A percentile compares a stretch with the other conserved stretches of the same genome.
Conservation (phyloP, 768 basidiomycete genomes). For the Hortiboletus campestris region DNA sequence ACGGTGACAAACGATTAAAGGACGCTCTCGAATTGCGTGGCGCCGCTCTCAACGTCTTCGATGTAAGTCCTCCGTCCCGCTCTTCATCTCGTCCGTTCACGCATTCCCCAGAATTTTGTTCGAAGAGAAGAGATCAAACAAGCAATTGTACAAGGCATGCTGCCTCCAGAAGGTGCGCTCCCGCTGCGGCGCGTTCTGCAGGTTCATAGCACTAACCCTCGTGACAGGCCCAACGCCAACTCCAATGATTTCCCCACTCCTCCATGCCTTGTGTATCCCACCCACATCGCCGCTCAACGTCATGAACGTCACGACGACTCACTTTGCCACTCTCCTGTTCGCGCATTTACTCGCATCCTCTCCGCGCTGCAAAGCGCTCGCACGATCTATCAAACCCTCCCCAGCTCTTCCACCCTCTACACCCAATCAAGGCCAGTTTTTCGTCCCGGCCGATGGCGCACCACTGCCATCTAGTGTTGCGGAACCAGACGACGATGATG, state of each 20-base stretch:
- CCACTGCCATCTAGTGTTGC: slow-evolving; percentile 34
- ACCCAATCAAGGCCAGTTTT: slow-evolving; percentile 48
- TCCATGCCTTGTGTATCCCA: slow-evolving; percentile 63
- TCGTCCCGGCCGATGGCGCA: slow-evolving; percentile 72
- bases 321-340: slow-evolving; percentile 77
- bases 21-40: slow-evolving; percentile 73
- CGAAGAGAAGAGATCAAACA: slow-evolving; percentile 68
- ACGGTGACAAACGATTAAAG: slow-evolving; percentile 54
- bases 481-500: slow-evolving; percentile 56
- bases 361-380: slow-evolving; percentile 58
- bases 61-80: slow-evolving; percentile 48
- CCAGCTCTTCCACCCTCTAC: slow-evolving; percentile 31
- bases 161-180: slow-evolving; percentile 52
- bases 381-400: slow-evolving; percentile 62
- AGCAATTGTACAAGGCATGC: slow-evolving; percentile 71
- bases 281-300: slow-evolving; percentile 61
- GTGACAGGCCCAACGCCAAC: slow-evolving; percentile 30
- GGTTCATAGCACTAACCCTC: neutral
- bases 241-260: slow-evolving; percentile 60
- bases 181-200: neutral
- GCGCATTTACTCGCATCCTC: slow-evolving; percentile 74
- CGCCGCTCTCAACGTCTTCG: slow-evolving; percentile 79
- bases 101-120: slow-evolving; percentile 60
- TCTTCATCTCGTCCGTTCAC: neutral
- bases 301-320: slow-evolving; percentile 58